A percentile compares a stretch with the other conserved stretches of the same genome.
Conservation (phyloP, 2,329 filamentous ascomycete species). For the Cladorrhinum sp. region DNA sequence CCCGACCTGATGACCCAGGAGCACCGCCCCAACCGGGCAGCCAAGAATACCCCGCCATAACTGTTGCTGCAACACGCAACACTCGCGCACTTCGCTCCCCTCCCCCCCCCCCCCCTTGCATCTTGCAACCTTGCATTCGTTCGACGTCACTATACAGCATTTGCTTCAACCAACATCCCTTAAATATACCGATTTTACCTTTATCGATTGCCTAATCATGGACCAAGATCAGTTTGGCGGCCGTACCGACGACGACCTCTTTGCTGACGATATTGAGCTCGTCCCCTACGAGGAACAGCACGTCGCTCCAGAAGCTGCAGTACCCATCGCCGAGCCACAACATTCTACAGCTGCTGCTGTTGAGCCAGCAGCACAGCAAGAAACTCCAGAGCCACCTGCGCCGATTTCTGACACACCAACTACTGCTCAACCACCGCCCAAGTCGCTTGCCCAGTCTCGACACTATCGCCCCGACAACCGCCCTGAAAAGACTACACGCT, state of each 20-base stretch:
- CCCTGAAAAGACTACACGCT: constrained; percentile 19
- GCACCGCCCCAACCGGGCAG: no score
- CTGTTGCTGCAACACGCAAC: background rate
- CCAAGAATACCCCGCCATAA: background rate
- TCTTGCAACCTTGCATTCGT: no score
- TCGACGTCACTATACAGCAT: no score
- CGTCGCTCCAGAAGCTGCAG: background rate
- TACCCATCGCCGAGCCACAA: background rate
- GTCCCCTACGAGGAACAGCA: constrained; percentile 31
- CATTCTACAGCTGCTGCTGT: constrained; percentile 15
- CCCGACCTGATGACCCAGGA: no score
- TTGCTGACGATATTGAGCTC: constrained; percentile 61
- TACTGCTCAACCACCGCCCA: constrained; percentile 22
- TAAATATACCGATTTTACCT: background rate
- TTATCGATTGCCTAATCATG: constrained; percentile 38
- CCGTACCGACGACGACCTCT: constrained; percentile 60
- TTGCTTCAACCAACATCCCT: no score
- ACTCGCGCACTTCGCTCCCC: background rate
- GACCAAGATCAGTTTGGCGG: constrained; percentile 58
- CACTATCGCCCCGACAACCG: constrained; percentile 28
- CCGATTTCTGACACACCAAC: constrained; percentile 15
- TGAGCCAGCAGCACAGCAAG: constrained; percentile 8
- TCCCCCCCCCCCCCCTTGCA: background rate
- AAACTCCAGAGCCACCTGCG: constrained; percentile 13
- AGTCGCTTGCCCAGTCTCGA: constrained; percentile 34